These are phyloP conservation scores for Penicillium freii DNA, from an alignment of 2,329 filamentous ascomycete genomes.

Conservation along the genomic window DNA sequence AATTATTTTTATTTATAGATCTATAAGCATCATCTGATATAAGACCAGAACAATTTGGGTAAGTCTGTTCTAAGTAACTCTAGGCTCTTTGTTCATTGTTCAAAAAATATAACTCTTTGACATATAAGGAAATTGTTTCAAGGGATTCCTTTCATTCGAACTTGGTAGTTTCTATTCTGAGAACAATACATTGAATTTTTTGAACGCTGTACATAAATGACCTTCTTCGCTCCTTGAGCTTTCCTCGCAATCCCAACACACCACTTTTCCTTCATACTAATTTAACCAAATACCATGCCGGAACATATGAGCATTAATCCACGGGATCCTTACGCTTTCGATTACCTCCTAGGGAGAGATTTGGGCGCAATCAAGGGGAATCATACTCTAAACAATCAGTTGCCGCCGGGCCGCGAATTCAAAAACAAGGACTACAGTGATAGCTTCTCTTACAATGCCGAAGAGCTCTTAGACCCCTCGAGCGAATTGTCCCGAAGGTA, in stretches of 20 bases:
- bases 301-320: not conserved
- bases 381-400: not conserved
- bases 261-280: not conserved
- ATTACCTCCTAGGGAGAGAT: not conserved
- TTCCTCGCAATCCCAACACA: not conserved
- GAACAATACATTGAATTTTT: not conserved
- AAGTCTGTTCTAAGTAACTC: not conserved
- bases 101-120: not conserved
- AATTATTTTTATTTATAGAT: too few species aligned
- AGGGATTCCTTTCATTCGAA: not conserved
- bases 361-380: slow-evolving; percentile 1
- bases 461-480: slow-evolving; percentile 9
- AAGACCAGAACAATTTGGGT: too few species aligned
- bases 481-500: slow-evolving; percentile 7
- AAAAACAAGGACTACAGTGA: not conserved
- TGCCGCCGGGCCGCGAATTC: not conserved
- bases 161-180: not conserved
- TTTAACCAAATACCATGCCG: not conserved
- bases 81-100: not conserved
- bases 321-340: not conserved
- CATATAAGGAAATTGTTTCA: not conserved
- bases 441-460: not conserved
- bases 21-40: too few species aligned
- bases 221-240: not conserved
- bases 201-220: not conserved